These are phyloP conservation scores for Volvox reticuliferus DNA, from an alignment of 139 green algal genomes.

Conservation along the genomic window DNA sequence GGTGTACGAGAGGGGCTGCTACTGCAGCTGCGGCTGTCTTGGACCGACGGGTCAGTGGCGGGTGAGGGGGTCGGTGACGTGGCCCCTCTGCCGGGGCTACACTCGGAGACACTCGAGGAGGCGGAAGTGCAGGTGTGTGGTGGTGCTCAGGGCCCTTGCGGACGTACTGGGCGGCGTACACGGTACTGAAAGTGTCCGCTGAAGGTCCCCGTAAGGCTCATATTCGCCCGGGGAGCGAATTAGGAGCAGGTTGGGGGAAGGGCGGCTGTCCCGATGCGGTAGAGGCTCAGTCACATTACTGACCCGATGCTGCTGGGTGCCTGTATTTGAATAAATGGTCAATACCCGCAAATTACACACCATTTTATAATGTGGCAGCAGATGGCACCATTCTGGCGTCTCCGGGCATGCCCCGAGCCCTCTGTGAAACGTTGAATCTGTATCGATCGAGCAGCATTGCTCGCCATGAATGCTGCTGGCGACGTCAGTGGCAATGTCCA, in stretches of 20 bases:
- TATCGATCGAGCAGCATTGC: no score
- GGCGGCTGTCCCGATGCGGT: no score
- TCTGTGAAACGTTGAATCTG: no score
- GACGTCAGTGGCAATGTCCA: no score
- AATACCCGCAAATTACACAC: no score
- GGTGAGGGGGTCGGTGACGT: conserved; percentile 79
- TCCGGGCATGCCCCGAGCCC: no score
- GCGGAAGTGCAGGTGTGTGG: conserved; percentile 74
- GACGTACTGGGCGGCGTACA: background rate
- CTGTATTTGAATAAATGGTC: background rate
- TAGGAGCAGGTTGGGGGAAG: no score
- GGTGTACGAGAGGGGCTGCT: conserved; percentile 63
- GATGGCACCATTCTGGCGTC: no score
- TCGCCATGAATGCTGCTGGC: no score
- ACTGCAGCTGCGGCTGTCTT: conserved; percentile 55
- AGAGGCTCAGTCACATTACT: background rate
- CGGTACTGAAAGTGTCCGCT: background rate
- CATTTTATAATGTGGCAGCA: no score
- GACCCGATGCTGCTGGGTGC: background rate
- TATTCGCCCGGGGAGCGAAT: background rate
- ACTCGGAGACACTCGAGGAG: conserved; percentile 79
- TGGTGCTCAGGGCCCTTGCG: no score
- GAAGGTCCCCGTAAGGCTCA: background rate
- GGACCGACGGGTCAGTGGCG: background rate
- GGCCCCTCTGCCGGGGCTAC: conserved; percentile 90